phyloP scores from a whole-genome alignment of 176 grass and related monocot species.

The Secale cereale region DNA sequence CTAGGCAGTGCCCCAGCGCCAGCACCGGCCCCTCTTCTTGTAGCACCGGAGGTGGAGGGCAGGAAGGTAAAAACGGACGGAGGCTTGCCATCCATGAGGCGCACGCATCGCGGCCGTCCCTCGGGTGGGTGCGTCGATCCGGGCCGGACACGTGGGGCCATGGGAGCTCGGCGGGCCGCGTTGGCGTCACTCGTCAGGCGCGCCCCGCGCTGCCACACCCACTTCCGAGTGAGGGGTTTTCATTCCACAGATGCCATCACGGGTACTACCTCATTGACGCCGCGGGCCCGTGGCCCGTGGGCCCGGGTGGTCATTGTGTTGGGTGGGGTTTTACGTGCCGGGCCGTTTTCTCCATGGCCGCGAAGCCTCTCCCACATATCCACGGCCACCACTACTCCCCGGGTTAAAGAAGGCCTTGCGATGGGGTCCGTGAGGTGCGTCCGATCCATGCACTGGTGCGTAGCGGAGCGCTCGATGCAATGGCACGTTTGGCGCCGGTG shows the following conservation, averaged over 20 bases:
- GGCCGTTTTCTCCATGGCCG: not conserved
- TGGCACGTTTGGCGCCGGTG: not conserved
- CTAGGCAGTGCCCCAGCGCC: not conserved
- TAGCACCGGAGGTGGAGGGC: not conserved
- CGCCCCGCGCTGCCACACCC: slow-evolving; percentile 6
- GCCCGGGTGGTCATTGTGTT: not conserved
- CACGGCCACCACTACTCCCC: not conserved
- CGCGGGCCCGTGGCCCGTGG: not conserved
- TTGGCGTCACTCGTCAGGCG: not conserved
- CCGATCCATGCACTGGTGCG: fast-evolving
- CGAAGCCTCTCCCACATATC: slow-evolving; percentile 14
- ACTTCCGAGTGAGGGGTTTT: not conserved
- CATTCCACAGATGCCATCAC: not conserved
- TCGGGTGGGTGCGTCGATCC: too few species aligned
- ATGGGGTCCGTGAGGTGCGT: not conserved
- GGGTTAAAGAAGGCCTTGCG: not conserved
- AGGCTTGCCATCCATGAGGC: not conserved
- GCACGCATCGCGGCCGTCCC: not conserved
- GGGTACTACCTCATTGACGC: not conserved
- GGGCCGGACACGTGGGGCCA: too few species aligned
- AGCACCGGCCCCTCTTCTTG: not conserved
- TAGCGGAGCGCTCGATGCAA: fast-evolving
- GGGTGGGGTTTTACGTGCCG: not conserved
- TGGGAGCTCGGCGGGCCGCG: not conserved
- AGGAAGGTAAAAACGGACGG: not conserved